Percentiles rank a stretch among this genome's conserved stretches.
Conservation (phyloP, 345 rosid species). For the Adansonia digitata region DNA sequence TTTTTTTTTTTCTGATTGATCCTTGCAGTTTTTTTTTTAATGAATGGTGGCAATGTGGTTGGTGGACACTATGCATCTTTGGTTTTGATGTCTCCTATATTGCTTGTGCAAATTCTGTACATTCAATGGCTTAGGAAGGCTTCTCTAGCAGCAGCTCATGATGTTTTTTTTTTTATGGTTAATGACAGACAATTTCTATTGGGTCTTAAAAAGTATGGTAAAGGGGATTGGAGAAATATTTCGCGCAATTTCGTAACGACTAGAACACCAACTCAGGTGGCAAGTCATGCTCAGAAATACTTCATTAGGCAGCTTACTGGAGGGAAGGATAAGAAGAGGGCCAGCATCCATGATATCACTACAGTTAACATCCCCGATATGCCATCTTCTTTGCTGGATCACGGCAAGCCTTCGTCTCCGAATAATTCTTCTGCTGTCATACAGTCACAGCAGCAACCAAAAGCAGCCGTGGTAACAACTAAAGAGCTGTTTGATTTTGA, state of each 20-base stretch:
- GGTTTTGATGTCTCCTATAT: neutral
- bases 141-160: slow-evolving; percentile 8
- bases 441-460: slow-evolving; percentile 29
- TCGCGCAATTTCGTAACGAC: slow-evolving; percentile 80
- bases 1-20: neutral
- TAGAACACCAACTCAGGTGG: slow-evolving; percentile 95
- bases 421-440: slow-evolving; percentile 36
- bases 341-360: slow-evolving; percentile 97
- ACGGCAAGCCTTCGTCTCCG: slow-evolving; percentile 27
- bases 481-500: slow-evolving; percentile 28
- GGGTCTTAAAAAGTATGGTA: slow-evolving; percentile 92
- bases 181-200: slow-evolving; percentile 73
- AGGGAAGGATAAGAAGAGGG: slow-evolving; percentile 93
- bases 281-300: slow-evolving; percentile 98
- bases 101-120: slow-evolving; percentile 2
- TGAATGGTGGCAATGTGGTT: neutral
- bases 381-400: slow-evolving; percentile 36
- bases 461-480: slow-evolving; percentile 9
- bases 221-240: slow-evolving; percentile 98
- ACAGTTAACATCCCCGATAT: slow-evolving; percentile 61
- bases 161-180: slow-evolving; percentile 7
- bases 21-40: neutral
- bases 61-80: neutral
- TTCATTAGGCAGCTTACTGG: slow-evolving; percentile 86
- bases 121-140: slow-evolving; percentile 1